Base-by-base conservation (phyloP, 805 yeast species). In the Saccharomycopsis vini region DNA sequence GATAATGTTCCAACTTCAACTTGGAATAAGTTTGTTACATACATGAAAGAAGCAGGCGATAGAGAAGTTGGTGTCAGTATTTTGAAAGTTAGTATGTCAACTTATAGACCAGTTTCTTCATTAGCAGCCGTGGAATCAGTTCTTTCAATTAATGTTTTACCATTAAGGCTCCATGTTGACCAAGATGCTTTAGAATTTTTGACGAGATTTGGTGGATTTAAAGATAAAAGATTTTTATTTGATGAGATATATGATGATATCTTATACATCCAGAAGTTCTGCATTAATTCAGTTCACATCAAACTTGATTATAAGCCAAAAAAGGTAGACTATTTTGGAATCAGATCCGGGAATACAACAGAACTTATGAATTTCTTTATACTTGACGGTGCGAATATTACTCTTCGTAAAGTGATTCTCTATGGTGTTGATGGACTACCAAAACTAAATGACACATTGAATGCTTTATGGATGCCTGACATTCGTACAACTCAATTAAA, bases 251-350 rank as follows among this genome's bases (percentile, higher is more conserved):
- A 65, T 46, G 87, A 81, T 36, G 92, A 82, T 46, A 71, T 75
- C 4, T 55, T 76, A 1, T 89, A 75, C 55, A 68, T 88, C 37
- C 87, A 84, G 52, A 77, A 77, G 55, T 71, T 87, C 29, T 73
- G 73, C 35, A 69, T 88, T 3, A 72, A 73, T 45, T 65, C 79
- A 0, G 62, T 85, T 2, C 71, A 68, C 38, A 58, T 92, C 18
- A 78, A 78, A 49, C 65, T 92, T 33, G 97, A 92, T 60, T 92
- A 92, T 59, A 88, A 87, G 57, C 97, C 98, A 0, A 88, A 88
- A 58, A 83, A 78, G 52, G 71, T 90, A 23, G 95, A 90, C 59
- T 85, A 83, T 56, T 75, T 78, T 2, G 96, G 95, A 0, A 71
- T 89, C 24, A 68, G 85, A 46, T 81, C 95, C 0, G 97, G 97